These are phyloP conservation scores for Candida ficus DNA, from an alignment of 805 yeast genomes.

Conservation along the genomic window DNA sequence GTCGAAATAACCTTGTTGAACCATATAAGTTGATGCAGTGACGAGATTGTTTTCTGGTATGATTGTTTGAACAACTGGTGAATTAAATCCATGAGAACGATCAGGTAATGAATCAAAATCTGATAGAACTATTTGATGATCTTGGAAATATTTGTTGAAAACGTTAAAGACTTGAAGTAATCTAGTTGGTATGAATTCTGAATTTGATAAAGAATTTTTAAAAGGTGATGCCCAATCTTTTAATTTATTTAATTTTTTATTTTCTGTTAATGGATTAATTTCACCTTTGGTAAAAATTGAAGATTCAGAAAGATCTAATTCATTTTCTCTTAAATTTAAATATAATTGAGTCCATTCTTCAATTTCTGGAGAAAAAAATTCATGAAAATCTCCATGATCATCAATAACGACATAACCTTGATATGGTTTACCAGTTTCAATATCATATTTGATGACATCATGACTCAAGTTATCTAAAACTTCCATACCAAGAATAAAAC, in stretches of 20 bases:
- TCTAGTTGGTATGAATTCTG: conserved; percentile 78
- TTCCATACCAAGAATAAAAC: conserved; percentile 75
- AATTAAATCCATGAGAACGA: conserved; percentile 50
- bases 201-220: conserved; percentile 59
- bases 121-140: conserved; percentile 67
- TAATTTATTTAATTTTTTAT: conserved; percentile 33
- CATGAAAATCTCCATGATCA: conserved; percentile 67
- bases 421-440: conserved; percentile 56
- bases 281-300: conserved; percentile 9
- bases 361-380: conserved; percentile 60
- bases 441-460: conserved; percentile 74
- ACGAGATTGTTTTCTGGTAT: conserved; percentile 56
- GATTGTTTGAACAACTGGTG: conserved; percentile 80
- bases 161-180: conserved; percentile 59
- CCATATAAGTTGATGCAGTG: conserved; percentile 70
- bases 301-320: conserved; percentile 2
- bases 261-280: conserved; percentile 59
- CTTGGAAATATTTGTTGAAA: conserved; percentile 61
- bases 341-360: conserved; percentile 52
- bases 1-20: conserved; percentile 81
- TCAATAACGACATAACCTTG: conserved; percentile 78
- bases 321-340: conserved; percentile 36
- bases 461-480: conserved; percentile 84
- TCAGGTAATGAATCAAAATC: conserved; percentile 53
- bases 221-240: conserved; percentile 57